Evolutionary conservation across 805 yeast genomes (phyloP), one percentile per base, ranked within the genome.

Genomic region (Kuraishia cidri): DNA sequence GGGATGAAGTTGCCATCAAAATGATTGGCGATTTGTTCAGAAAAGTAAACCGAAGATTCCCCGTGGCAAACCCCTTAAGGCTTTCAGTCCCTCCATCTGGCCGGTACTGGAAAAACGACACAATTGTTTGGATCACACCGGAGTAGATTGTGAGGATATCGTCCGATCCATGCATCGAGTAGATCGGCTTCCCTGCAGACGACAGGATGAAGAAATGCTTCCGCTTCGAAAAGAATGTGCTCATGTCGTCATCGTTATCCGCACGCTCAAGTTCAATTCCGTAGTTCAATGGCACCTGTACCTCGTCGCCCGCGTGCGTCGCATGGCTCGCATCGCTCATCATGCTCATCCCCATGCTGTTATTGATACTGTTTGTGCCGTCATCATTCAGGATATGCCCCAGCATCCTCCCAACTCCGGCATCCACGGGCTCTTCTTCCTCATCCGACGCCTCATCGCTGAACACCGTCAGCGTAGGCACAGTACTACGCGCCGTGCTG

Each of bases 141-240:
- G 80, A 74, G 45, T 80, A 79, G 1, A 85, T 79, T 28, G 82
- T 57, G 2, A 80, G 62, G 11, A 75, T 54, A 24, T 75, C 78
- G 33, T 83, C 88, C 2, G 74, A 60, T 2, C 92, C 94, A 48
- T 77, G 73, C 65, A 79, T 62, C 2, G 94, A 73, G 53, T 80
- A 87, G 5, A 87, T 79, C 2, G 94, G 94, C 50, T 87, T 87
- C 0, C 96, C 96, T 1, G 96, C 94, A 2, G 77, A 60, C 0
- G 94, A 82, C 7, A 87, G 60, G 3, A 87, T 72, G 43, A 84
- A 80, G 47, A 80, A 83, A 38, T 86, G 94, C 50, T 85, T 86
- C 29, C 55, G 56, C 18, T 53, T 50, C 3, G 41, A 29, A 24
- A 62, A 52, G 38, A 66, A 66, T 19, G 17, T 22, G 11, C 36